Evolutionary conservation across 2,329 filamentous ascomycete genomes (phyloP).

Genomic region (Fusarium guadeloupense): DNA sequence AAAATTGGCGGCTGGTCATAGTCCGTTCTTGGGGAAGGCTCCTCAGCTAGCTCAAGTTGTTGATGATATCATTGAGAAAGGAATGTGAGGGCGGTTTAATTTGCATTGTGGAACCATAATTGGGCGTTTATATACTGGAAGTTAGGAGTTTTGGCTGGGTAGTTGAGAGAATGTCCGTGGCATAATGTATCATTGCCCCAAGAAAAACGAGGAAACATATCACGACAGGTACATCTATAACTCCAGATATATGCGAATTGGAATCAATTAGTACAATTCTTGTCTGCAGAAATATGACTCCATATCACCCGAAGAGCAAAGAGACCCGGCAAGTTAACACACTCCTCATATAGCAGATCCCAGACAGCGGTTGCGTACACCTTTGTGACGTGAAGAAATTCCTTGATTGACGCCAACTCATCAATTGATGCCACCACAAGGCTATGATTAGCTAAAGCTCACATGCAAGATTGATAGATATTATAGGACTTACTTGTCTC

Average conservation of each 20-base stretch:
- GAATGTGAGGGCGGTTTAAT: too few species aligned
- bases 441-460: neutral
- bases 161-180: too few species aligned
- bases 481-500: neutral
- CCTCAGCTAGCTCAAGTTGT: neutral
- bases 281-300: neutral
- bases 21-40: neutral
- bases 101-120: too few species aligned
- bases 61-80: neutral
- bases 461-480: too few species aligned
- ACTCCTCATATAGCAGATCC: neutral
- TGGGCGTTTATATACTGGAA: too few species aligned
- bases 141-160: too few species aligned
- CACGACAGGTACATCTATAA: too few species aligned
- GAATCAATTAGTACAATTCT: too few species aligned
- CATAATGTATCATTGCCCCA: too few species aligned
- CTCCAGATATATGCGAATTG: too few species aligned
- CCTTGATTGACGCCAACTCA: neutral
- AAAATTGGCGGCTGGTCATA: conserved; percentile 2
- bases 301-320: conserved; percentile 5
- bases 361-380: conserved; percentile 5
- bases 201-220: too few species aligned
- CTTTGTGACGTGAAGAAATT: conserved; percentile 5
- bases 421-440: neutral
- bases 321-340: too few species aligned